Percentiles rank a stretch among this genome's conserved stretches.
Evolutionary conservation across 1,284 basidiomycete genomes (phyloP).

Genomic region (Cystobasidiaceae sp.): DNA sequence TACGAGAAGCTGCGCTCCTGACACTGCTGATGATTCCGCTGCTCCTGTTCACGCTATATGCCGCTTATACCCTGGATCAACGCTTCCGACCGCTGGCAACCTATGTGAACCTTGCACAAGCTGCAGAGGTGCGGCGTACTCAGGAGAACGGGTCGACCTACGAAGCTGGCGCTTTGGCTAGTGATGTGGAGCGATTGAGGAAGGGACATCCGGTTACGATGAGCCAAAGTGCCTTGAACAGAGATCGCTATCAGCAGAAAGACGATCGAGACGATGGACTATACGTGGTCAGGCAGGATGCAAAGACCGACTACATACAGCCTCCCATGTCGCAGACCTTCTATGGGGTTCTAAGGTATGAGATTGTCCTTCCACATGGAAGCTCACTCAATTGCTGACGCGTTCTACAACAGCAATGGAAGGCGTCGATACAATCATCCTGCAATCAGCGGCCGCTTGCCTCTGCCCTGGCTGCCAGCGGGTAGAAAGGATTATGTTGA

Average conservation of each 20-base stretch:
- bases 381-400: background rate
- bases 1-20: slow-evolving; percentile 68
- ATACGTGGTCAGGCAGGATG: slow-evolving; percentile 70
- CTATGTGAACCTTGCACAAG: slow-evolving; percentile 75
- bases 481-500: slow-evolving; percentile 11
- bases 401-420: slow-evolving; percentile 59
- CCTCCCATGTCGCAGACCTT: slow-evolving; percentile 93
- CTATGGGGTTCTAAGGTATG: slow-evolving; percentile 75
- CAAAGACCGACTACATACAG: slow-evolving; percentile 88
- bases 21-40: slow-evolving; percentile 74
- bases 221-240: slow-evolving; percentile 81
- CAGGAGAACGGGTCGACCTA: slow-evolving; percentile 3
- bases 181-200: slow-evolving; percentile 64
- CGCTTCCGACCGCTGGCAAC: slow-evolving; percentile 71
- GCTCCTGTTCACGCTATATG: slow-evolving; percentile 66
- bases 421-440: slow-evolving; percentile 85
- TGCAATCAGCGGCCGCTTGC: slow-evolving; percentile 77
- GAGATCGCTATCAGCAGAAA: slow-evolving; percentile 63
- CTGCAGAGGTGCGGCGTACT: slow-evolving; percentile 79
- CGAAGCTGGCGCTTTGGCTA: slow-evolving; percentile 42
- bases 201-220: slow-evolving; percentile 74
- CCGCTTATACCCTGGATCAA: slow-evolving; percentile 70
- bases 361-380: background rate
- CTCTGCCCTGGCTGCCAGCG: slow-evolving; percentile 78
- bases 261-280: slow-evolving; percentile 85